These are phyloP conservation scores for Euphorbia celastroides DNA, from an alignment of 441 rosid species.

Conservation along the genomic window DNA sequence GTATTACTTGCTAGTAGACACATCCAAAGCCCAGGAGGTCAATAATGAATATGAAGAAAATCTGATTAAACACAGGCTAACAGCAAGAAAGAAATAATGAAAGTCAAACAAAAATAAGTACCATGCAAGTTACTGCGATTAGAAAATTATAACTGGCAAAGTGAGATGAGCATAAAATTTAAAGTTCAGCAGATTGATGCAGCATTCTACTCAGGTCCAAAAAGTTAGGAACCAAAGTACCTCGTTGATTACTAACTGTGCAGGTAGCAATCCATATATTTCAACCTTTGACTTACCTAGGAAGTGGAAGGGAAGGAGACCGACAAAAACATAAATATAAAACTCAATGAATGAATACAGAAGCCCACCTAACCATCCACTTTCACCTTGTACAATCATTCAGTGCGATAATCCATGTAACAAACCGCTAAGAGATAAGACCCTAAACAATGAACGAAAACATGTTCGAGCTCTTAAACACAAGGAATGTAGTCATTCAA, in stretches of 20 bases:
- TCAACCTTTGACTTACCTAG: neutral
- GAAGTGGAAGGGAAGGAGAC: neutral
- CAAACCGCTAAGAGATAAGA: neutral
- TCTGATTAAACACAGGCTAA: neutral
- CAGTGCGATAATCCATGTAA: neutral
- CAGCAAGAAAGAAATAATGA: neutral
- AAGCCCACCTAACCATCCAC: neutral
- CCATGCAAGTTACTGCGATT: neutral
- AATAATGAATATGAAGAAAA: neutral
- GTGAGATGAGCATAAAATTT: neutral
- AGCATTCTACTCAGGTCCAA: too few species aligned
- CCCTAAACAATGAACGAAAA: neutral
- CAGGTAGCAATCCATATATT: neutral
- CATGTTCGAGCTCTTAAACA: neutral
- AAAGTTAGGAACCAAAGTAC: neutral
- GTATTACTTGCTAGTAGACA: neutral
- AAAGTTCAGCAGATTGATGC: neutral
- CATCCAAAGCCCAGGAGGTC: neutral
- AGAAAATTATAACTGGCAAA: neutral
- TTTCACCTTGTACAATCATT: neutral
- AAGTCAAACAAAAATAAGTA: neutral
- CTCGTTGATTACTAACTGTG: neutral
- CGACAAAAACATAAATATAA: neutral
- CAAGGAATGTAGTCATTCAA: neutral
- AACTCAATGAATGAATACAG: neutral